These are phyloP conservation scores for Ampelomyces quisqualis DNA, from an alignment of 2,329 filamentous ascomycete genomes.

Conservation along the genomic window DNA sequence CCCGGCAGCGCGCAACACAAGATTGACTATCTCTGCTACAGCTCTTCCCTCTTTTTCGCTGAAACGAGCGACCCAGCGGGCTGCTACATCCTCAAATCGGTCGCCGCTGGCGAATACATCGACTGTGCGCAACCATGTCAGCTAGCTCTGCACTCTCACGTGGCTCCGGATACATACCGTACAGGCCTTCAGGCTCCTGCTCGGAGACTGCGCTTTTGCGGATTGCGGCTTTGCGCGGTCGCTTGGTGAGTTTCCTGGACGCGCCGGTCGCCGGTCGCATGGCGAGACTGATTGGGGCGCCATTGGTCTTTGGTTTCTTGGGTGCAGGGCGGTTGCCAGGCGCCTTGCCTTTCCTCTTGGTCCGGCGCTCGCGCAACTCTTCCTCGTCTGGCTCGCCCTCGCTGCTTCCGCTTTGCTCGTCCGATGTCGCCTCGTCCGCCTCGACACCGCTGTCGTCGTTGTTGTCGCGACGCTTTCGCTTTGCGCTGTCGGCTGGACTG, in stretches of 20 bases:
- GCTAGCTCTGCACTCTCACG: background rate
- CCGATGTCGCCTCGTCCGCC: conserved; percentile 25
- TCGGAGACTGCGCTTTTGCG: conserved; percentile 53
- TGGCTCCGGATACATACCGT: conserved; percentile 45
- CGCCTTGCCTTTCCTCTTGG: conserved; percentile 35
- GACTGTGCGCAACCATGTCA: conserved; percentile 44
- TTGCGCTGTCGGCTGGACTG: conserved; percentile 34
- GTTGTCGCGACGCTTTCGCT: conserved; percentile 41
- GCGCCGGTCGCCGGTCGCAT: conserved; percentile 51
- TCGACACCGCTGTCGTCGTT: conserved; percentile 36
- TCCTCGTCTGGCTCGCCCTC: conserved; percentile 45
- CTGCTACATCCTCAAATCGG: conserved; percentile 57
- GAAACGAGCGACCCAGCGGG: conserved; percentile 60
- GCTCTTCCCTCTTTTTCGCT: conserved; percentile 56
- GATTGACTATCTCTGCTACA: conserved; percentile 61
- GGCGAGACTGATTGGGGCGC: conserved; percentile 54
- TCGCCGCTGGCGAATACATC: conserved; percentile 61
- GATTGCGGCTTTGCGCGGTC: conserved; percentile 51
- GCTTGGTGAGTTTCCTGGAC: conserved; percentile 46
- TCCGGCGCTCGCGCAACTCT: conserved; percentile 40
- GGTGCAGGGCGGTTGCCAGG: conserved; percentile 44
- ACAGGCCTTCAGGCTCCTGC: conserved; percentile 58
- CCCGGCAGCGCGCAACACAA: conserved; percentile 68
- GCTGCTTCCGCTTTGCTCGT: conserved; percentile 36
- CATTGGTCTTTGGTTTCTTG: conserved; percentile 59